These are phyloP conservation scores for Trifolium fragiferum DNA, from an alignment of 306 rosid genomes.

Conservation along the genomic window DNA sequence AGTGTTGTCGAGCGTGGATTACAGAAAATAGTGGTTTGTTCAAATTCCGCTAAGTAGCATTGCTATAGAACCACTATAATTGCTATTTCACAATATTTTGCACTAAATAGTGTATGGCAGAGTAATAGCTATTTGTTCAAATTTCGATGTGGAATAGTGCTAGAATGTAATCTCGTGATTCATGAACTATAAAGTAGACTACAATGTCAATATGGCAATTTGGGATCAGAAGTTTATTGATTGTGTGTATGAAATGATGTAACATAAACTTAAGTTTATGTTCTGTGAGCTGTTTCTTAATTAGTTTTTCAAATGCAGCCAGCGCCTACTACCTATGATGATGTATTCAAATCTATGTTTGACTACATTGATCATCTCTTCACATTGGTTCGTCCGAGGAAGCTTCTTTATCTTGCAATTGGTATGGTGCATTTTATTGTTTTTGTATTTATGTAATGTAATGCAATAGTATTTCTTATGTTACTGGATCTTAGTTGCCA, in stretches of 20 bases:
- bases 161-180: slow-evolving; percentile 11
- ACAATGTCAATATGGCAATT: slow-evolving; percentile 8
- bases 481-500: slow-evolving; percentile 11
- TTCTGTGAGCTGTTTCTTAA: slow-evolving; percentile 33
- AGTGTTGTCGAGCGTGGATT: no score
- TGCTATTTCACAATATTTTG: no score
- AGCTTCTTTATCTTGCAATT: slow-evolving; percentile 88
- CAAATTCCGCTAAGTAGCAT: no score
- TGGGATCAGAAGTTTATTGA: slow-evolving; percentile 19
- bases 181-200: neutral
- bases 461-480: neutral
- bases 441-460: slow-evolving; percentile 25
- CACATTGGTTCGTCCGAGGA: slow-evolving; percentile 93
- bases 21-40: no score
- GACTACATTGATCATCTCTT: slow-evolving; percentile 89
- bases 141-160: no score
- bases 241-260: slow-evolving; percentile 26
- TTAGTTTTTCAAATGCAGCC: slow-evolving; percentile 64
- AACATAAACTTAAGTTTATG: slow-evolving; percentile 9
- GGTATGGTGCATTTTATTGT: slow-evolving; percentile 57
- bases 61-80: no score
- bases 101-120: no score
- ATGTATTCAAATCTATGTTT: slow-evolving; percentile 79
- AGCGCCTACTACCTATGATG: slow-evolving; percentile 81
- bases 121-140: no score